Evolutionary conservation across 1,139 yeast species (phyloP).

Genomic region (Casaregolazyma lundiana): DNA sequence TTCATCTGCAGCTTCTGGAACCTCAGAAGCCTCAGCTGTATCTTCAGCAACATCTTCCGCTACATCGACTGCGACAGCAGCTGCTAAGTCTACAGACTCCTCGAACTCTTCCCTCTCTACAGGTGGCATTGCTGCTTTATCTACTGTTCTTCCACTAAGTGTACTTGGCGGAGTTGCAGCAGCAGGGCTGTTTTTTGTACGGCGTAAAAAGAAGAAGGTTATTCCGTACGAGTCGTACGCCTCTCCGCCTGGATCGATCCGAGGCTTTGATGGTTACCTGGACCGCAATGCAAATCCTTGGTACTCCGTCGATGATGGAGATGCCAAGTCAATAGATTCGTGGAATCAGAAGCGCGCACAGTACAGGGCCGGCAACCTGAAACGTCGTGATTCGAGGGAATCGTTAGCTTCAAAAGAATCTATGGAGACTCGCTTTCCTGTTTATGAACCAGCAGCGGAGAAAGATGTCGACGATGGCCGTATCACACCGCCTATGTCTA

Average conservation of each 20-base stretch:
- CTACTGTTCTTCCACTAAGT: conserved; percentile 33
- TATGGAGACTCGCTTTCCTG: conserved; percentile 3
- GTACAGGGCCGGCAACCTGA: conserved; percentile 19
- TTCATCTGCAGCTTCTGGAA: not conserved
- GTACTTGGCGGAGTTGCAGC: conserved; percentile 23
- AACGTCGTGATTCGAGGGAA: conserved; percentile 6
- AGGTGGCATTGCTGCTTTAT: conserved; percentile 33
- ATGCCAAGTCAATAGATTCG: conserved; percentile 26
- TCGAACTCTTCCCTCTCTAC: conserved; percentile 18
- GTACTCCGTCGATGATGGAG: conserved; percentile 16
- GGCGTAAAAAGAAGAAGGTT: conserved; percentile 13
- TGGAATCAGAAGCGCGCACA: conserved; percentile 29
- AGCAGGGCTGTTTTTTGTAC: conserved; percentile 21
- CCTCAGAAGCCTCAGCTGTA: conserved; percentile 1
- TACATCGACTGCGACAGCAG: conserved; percentile 22
- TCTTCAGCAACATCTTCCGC: conserved; percentile 16
- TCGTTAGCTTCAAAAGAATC: conserved; percentile 7
- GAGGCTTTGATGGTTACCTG: conserved; percentile 13
- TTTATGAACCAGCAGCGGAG: conserved; percentile 6
- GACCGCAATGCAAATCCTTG: conserved; percentile 15
- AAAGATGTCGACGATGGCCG: conserved; percentile 7
- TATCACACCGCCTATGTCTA: conserved; percentile 23
- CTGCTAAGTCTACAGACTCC: conserved; percentile 22
- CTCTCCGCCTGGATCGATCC: conserved; percentile 19
- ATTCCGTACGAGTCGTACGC: conserved; percentile 8